phyloP scores from a whole-genome alignment of 345 rosid species.

The Eucalyptus melliodora region DNA sequence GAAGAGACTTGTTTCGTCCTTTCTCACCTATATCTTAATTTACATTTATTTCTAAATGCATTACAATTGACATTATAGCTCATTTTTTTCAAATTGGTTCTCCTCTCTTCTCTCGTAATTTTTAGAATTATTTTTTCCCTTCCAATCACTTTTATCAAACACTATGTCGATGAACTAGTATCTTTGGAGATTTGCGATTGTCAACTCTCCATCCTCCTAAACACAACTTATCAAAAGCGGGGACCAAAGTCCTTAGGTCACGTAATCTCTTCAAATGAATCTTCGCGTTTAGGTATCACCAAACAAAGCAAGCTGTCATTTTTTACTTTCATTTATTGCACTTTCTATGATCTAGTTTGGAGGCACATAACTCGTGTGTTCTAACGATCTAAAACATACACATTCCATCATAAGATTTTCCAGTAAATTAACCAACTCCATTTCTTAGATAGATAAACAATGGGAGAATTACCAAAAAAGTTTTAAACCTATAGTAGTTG shows the following conservation, averaged over 20 bases:
- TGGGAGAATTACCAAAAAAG: no score
- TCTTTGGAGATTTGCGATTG: not conserved
- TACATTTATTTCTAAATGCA: not conserved
- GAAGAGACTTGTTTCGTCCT: not conserved
- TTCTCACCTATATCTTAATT: not conserved
- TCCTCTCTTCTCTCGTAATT: not conserved
- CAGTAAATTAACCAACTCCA: not conserved
- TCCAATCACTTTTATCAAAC: not conserved
- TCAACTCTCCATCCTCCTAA: not conserved
- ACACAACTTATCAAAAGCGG: not conserved
- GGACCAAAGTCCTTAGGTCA: not conserved
- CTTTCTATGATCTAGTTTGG: not conserved
- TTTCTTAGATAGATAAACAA: not conserved
- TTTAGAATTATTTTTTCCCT: not conserved
- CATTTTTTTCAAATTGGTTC: not conserved
- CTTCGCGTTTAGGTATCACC: not conserved
- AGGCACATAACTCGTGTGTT: not conserved
- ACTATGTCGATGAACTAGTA: not conserved
- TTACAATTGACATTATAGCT: not conserved
- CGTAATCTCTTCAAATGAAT: not conserved
- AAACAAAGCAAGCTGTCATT: not conserved
- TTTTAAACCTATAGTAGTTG: accelerated
- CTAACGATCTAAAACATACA: not conserved
- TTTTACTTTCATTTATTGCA: not conserved
- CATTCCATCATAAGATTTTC: not conserved